Conservation (phyloP, 352 stramenopile genomes). For the Plasmopara muralis region DNA sequence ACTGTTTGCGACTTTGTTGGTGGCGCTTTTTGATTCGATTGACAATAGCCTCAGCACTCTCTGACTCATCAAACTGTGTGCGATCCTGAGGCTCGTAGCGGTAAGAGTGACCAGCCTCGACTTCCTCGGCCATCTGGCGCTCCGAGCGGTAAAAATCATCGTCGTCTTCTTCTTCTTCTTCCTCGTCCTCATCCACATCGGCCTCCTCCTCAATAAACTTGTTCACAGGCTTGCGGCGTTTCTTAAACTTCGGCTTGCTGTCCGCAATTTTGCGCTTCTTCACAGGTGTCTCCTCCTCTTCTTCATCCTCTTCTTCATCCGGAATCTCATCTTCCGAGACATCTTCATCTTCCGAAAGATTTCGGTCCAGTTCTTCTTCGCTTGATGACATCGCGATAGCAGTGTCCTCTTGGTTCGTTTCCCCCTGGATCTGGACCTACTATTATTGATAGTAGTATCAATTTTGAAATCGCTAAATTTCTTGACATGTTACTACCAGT, state of each 20-base stretch:
- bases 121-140: slow-evolving; percentile 72
- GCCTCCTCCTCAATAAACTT: slow-evolving; percentile 88
- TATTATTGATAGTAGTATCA: slow-evolving; percentile 6
- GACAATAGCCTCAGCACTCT: slow-evolving; percentile 80
- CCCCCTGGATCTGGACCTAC: slow-evolving; percentile 9
- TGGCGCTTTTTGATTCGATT: slow-evolving; percentile 86
- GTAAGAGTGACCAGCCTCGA: slow-evolving; percentile 51
- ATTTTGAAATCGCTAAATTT: too few relatives aligned
- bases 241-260: slow-evolving; percentile 75
- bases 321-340: slow-evolving; percentile 71
- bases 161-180: slow-evolving; percentile 82
- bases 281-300: slow-evolving; percentile 41
- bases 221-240: slow-evolving; percentile 76
- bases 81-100: slow-evolving; percentile 74
- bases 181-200: slow-evolving; percentile 83
- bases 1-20: slow-evolving; percentile 78
- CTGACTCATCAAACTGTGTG: slow-evolving; percentile 66
- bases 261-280: slow-evolving; percentile 76
- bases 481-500: neutral
- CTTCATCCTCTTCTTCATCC: slow-evolving; percentile 55
- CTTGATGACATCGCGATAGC: slow-evolving; percentile 73
- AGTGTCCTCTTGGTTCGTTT: slow-evolving; percentile 7
- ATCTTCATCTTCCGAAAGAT: slow-evolving; percentile 76
- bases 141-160: slow-evolving; percentile 75
- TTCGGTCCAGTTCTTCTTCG: slow-evolving; percentile 79